phyloP scores from a whole-genome alignment of 805 yeast species.

The Candida chauliodis region DNA sequence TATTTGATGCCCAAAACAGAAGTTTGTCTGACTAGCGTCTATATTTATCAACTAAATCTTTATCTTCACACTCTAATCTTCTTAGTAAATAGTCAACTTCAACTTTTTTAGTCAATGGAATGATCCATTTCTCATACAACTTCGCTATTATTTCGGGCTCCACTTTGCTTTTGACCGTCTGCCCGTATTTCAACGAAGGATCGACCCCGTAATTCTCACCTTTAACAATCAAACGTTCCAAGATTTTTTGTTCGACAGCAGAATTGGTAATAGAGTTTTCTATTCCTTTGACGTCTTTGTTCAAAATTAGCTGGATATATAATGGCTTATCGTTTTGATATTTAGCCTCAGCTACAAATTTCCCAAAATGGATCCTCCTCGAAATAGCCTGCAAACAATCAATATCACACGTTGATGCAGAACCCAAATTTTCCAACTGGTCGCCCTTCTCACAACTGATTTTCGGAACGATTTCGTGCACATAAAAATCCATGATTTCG shows the following conservation, averaged over 20 bases:
- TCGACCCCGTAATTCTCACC: constrained; percentile 87
- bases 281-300: constrained; percentile 66
- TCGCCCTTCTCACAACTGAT: constrained; percentile 66
- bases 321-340: constrained; percentile 62
- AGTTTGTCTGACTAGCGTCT: constrained; percentile 3
- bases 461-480: constrained; percentile 69
- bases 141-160: constrained; percentile 78
- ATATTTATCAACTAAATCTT: constrained; percentile 7
- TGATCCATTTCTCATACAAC: constrained; percentile 82
- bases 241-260: constrained; percentile 80
- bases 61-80: constrained; percentile 62
- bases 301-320: constrained; percentile 62
- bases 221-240: constrained; percentile 73
- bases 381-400: constrained; percentile 85
- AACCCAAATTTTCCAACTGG: constrained; percentile 82
- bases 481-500: constrained; percentile 65
- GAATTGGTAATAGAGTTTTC: constrained; percentile 79
- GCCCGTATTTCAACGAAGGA: constrained; percentile 72
- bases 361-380: constrained; percentile 93
- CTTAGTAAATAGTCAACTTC: constrained; percentile 88
- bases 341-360: constrained; percentile 96
- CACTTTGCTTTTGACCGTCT: constrained; percentile 67
- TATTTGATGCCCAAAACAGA: constrained; percentile 3
- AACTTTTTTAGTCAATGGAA: constrained; percentile 92
- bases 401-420: constrained; percentile 80